Conservation (phyloP, 305 asterid species). For the Euphrasia arctica region DNA sequence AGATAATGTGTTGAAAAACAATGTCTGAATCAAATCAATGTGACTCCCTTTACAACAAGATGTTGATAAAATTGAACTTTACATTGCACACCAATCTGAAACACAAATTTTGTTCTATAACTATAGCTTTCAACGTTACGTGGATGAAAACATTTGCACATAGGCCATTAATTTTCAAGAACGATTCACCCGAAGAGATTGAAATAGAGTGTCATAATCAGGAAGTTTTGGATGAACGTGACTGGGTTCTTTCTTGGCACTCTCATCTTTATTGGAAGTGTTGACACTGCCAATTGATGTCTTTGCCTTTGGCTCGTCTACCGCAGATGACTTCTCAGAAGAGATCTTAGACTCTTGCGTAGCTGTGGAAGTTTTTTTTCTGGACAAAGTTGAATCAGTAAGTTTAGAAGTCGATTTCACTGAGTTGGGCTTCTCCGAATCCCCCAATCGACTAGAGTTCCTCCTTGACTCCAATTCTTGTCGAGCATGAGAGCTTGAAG, state of each 20-base stretch:
- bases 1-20: not conserved
- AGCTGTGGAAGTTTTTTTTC: conserved; percentile 23
- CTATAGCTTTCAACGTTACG: conserved; percentile 5
- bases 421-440: conserved; percentile 18
- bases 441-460: not conserved
- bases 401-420: conserved; percentile 31
- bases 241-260: conserved; percentile 48
- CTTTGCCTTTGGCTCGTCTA: conserved; percentile 27
- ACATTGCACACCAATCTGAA: not conserved
- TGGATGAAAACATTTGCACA: not conserved
- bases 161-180: conserved; percentile 28
- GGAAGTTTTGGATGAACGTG: conserved; percentile 99
- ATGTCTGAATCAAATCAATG: conserved; percentile 18
- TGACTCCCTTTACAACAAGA: conserved; percentile 1
- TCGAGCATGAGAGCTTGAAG: conserved; percentile 24
- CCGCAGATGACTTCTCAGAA: conserved; percentile 29
- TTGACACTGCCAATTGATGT: conserved; percentile 27
- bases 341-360: conserved; percentile 33
- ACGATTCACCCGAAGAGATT: conserved; percentile 49
- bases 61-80: not conserved
- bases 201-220: conserved; percentile 66
- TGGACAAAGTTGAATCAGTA: conserved; percentile 22
- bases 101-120: not conserved
- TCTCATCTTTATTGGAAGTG: conserved; percentile 36
- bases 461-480: conserved; percentile 23